Evolutionary conservation across 2,329 filamentous ascomycete species (phyloP), one percentile per base, ranked within the genome.

Genomic region (Clonostachys rosea): DNA sequence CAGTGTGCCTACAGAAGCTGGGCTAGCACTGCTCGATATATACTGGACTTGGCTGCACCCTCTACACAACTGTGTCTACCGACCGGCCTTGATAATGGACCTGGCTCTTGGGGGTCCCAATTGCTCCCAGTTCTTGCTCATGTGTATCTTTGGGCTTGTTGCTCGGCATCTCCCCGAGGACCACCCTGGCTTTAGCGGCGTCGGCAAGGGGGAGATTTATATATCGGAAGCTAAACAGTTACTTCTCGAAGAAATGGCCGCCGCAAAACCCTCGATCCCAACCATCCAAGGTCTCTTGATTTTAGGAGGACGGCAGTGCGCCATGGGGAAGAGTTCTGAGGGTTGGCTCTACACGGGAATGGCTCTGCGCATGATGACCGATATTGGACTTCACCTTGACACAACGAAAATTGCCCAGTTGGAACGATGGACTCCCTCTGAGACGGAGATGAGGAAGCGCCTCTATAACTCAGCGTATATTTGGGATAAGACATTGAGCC

Each of bases 1-100:
- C 2, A 51, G 53, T 17, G 40, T 55, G 3, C 46, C 46, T 12
- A 51, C 50, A 1, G 36, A 40, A n/a, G 35, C 34, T 7, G 53
- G 52, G 4, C 37, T 55, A 35, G 47, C 42, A 5, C 50, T 56
- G 10, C 47, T 56, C 3, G 54, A 55, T 11, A 56, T 55, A 5
- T 56, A 56, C 42, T 56, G 54, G 54, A 51, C 49, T 3, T 56
- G 54, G 54, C n/a, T 55, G 14, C 53, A 55, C 11, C 54, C 54
- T 9, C 34, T 56, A 14, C 54, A 56, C 37, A 50, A 51, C 34
- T 52, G 50, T 33, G 52, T 56, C 7, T 56, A 56, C 18, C 45
- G 52, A 4, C 54, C 54, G 2, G 42, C 41, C 20, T 44, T 56
- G 2, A 47, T 54, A 30, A 55, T 55, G 53, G 54, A 55, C 30